Base-by-base conservation (phyloP, 1,139 yeast species). In the Candida labiduridarum region DNA sequence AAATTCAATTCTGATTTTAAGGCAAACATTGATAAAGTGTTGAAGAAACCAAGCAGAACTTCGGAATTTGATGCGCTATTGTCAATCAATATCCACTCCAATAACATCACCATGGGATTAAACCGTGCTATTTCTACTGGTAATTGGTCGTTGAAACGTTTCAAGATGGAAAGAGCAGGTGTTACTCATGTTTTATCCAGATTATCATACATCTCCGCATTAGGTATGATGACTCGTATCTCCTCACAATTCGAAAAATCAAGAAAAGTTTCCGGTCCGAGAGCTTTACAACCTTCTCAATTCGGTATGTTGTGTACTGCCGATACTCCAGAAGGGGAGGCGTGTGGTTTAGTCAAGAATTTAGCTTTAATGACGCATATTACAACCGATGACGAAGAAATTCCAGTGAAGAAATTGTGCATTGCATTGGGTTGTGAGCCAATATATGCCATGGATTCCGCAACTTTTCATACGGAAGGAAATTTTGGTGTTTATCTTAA, bases 241-340 rank as follows among this genome's bases (percentile, higher is more conserved):
- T 90, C 97, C 3, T 92, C 98, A 8, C 99, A 94, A 69, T 94
- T 94, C 65, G 99, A 94, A 69, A 94, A 94, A 67, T 91, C 98
- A 2, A 81, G 99, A 74, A 94, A 94, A 69, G 99, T 94, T 41
- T 89, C 97, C 2, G 99, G 99, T 48, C 99, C 99, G 41, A 88
- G 99, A 80, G 98, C 99, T 18, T 79, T 94, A 59, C 99, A 94
- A 68, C 99, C 99, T 11, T 95, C 99, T 1, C 99, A 94, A 71
- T 94, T 94, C 68, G 99, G 99, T 65, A 94, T 94, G 98, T 78
- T 94, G 55, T 94, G 99, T 79, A 91, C 99, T 7, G 89, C 98
- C 0, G 99, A 94, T 80, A 94, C 99, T 0, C 99, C 99, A 2
- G 99, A 94, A 80, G 99, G 99, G 78, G 99, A 95, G 69, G 99